Conservation (phyloP, 2,329 filamentous ascomycete genomes). For the Coniochaeta sp. region DNA sequence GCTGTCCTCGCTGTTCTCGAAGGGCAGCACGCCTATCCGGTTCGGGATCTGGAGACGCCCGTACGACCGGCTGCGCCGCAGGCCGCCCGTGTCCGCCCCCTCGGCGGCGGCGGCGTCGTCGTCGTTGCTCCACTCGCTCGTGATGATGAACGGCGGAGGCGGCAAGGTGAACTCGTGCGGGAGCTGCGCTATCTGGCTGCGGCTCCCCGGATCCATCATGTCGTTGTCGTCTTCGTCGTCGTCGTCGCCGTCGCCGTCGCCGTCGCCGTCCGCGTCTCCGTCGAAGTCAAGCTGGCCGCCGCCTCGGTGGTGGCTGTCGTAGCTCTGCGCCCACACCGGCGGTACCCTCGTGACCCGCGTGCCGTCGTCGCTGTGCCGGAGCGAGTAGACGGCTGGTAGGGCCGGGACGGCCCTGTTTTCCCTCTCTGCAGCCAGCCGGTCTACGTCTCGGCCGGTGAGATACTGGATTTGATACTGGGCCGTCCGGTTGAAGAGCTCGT, state of each 20-base stretch:
- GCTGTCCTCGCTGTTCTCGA: constrained; percentile 42
- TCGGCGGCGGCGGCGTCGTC: constrained; percentile 34
- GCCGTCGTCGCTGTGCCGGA: constrained; percentile 45
- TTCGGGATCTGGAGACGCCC: constrained; percentile 31
- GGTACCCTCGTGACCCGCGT: constrained; percentile 36
- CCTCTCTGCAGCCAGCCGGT: constrained; percentile 4
- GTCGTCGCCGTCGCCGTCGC: constrained; percentile 34
- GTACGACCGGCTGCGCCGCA: neutral
- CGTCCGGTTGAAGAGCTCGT: constrained; percentile 67
- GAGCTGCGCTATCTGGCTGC: constrained; percentile 40
- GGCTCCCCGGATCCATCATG: constrained; percentile 9
- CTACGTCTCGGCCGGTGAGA: constrained; percentile 19
- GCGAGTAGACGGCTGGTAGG: constrained; percentile 35
- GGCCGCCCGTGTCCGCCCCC: neutral
- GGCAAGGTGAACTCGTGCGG: constrained; percentile 45
- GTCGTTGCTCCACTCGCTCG: constrained; percentile 54
- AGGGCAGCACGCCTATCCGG: constrained; percentile 46
- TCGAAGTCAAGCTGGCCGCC: constrained; percentile 35
- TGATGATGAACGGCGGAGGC: constrained; percentile 44
- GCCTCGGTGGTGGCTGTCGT: constrained; percentile 31
- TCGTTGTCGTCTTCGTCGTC: constrained; percentile 38
- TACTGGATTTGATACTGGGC: constrained; percentile 71
- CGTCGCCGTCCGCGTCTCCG: constrained; percentile 34
- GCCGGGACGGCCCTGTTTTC: constrained; percentile 3
- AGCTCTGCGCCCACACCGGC: constrained; percentile 22